Percentiles rank a stretch among this genome's conserved stretches.
Conservation (phyloP, 306 rosid genomes). For the Dryas drummondii region DNA sequence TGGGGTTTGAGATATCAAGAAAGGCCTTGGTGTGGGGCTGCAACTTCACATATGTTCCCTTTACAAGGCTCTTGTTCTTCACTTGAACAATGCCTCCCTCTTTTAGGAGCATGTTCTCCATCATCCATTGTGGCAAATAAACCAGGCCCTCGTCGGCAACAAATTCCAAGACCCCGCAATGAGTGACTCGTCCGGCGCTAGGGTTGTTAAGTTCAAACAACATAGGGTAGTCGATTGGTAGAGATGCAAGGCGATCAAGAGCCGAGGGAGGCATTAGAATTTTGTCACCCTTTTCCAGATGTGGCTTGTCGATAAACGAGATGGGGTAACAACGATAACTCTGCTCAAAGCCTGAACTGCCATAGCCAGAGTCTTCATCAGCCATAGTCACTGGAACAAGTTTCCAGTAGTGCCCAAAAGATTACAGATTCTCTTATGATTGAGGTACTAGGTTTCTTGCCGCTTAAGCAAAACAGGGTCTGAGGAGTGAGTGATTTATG, state of each 20-base stretch:
- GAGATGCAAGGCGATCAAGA: constrained; percentile 2
- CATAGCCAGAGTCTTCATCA: neutral
- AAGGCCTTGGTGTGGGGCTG: constrained; percentile 17
- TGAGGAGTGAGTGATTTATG: too few species aligned
- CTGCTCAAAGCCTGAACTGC: neutral
- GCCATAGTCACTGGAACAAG: too few species aligned
- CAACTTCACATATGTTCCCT: constrained; percentile 15
- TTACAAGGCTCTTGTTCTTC: neutral
- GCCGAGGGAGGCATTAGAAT: constrained; percentile 26
- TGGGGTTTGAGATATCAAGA: constrained; percentile 8
- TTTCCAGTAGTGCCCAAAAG: too few species aligned
- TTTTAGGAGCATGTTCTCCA: constrained; percentile 12
- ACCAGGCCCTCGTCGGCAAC: constrained; percentile 16
- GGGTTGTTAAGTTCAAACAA: constrained; percentile 6
- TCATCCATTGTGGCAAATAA: constrained; percentile 20
- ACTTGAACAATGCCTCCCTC: neutral
- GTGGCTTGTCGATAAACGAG: neutral
- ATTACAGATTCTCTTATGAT: too few species aligned
- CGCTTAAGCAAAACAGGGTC: too few species aligned
- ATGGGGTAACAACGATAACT: constrained; percentile 5
- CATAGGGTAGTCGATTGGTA: constrained; percentile 4
- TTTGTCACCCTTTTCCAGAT: constrained; percentile 16
- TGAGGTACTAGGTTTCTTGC: too few species aligned
- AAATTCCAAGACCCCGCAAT: constrained; percentile 25
- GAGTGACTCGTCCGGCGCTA: neutral